Base-by-base conservation (phyloP, 805 yeast genomes). In the Saccharomycopsis schoenii region DNA sequence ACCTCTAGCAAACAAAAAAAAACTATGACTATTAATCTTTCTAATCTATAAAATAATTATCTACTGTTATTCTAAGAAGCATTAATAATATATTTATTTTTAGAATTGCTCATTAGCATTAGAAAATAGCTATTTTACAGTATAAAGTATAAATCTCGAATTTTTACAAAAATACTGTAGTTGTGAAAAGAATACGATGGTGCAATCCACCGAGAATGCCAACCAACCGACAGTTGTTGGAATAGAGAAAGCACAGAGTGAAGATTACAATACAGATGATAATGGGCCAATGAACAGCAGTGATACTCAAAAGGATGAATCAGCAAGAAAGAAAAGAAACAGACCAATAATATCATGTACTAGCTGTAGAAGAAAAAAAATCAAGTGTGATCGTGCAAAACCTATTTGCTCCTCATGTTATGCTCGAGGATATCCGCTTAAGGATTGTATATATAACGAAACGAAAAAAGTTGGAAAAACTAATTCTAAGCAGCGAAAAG, bases 321-420 rank as follows among this genome's bases (percentile, higher is more conserved):
- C 52, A 24, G 34, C 52, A 4, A 47, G 52, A 47, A 47, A 47
- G 34, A 63, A 60, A 17, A 36, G 66, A 37, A 62, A 64, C 37
- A 54, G 66, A 19, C 17, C 52, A 25, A 55, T 58, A 29, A 62
- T 62, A n/a, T 55, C 62, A 3, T 64, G 66, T 57, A 56, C 61
- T 41, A 58, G 60, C 34, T 64, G 66, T 47, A 61, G 66, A 15
- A 37, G 62, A 24, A 64, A 62, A 59, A 64, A 64, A 52, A 62
- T 64, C 42, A 62, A 56, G 41, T 64, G 66, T 47, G 56, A 64
- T 51, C 61, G 64, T 6, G 58, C 36, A 29, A 64, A 62, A 37
- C 66, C 66, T 2, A 58, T 59, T 15, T 64, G 66, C 37, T 50
- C 58, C 8, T 55, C 61, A 12, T 64, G 66, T 51, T 50, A 58